Evolutionary conservation across 306 rosid genomes (phyloP).

Genomic region (Casuarina equisetifolia): DNA sequence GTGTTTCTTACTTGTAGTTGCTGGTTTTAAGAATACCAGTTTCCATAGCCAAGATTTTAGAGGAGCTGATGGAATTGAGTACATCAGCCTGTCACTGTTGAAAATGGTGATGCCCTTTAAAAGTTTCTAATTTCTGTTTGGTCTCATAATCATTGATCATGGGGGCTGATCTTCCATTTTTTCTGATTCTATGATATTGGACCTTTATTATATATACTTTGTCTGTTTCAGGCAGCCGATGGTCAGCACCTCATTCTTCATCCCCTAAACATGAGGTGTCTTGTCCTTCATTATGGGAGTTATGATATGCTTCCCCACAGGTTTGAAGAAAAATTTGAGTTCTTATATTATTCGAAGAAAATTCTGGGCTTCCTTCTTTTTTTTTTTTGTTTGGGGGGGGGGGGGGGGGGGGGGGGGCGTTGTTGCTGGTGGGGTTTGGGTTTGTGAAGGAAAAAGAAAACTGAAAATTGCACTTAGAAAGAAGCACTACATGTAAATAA

Average conservation of each 20-base stretch:
- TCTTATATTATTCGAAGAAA: constrained; percentile 14
- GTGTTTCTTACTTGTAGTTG: constrained; percentile 15
- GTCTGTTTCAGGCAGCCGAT: constrained; percentile 78
- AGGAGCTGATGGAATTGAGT: constrained; percentile 2
- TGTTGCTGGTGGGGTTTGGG: too few relatives aligned
- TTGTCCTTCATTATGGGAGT: constrained; percentile 76
- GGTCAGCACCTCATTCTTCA: constrained; percentile 97
- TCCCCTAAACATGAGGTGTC: constrained; percentile 87
- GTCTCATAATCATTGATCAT: neutral
- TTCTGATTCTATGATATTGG: constrained; percentile 14
- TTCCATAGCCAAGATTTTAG: neutral
- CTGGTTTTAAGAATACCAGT: neutral
- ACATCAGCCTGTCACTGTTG: neutral
- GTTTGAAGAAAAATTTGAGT: constrained; percentile 38
- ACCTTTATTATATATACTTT: constrained; percentile 26
- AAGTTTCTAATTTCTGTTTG: neutral
- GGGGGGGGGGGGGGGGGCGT: too few relatives aligned
- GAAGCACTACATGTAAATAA: neutral
- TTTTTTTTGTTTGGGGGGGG: too few relatives aligned
- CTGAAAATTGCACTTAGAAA: neutral
- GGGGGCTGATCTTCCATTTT: neutral
- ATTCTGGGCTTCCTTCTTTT: too few relatives aligned
- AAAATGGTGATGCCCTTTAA: neutral
- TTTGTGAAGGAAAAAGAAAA: too few relatives aligned
- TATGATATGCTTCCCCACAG: constrained; percentile 82